phyloP scores from a whole-genome alignment of 495 filamentous ascomycete genomes.

The Daldinia grandis region DNA sequence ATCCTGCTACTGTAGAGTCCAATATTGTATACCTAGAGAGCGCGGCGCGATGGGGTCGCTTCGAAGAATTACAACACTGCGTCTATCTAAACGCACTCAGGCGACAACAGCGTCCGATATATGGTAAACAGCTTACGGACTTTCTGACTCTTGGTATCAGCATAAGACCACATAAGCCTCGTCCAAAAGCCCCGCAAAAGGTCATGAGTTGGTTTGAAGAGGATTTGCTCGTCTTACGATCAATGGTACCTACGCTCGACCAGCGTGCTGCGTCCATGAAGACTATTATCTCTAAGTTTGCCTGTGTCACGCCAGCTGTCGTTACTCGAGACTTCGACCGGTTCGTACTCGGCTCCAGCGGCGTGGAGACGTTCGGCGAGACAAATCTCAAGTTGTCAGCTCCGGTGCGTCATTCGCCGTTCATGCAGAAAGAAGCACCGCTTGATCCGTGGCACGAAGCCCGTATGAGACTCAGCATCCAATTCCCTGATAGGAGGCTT shows the following conservation, averaged over 20 bases:
- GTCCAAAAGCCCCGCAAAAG: conserved; percentile 61
- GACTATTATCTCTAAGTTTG: conserved; percentile 82
- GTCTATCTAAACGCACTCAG: conserved; percentile 83
- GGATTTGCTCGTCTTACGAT: conserved; percentile 70
- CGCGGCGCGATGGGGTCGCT: conserved; percentile 70
- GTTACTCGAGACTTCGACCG: conserved; percentile 79
- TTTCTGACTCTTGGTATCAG: conserved; percentile 70
- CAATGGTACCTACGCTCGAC: conserved; percentile 76
- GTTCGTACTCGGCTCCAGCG: conserved; percentile 66
- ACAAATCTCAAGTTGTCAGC: conserved; percentile 54
- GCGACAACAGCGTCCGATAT: conserved; percentile 81
- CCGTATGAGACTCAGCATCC: conserved; percentile 90
- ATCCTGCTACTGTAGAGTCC: conserved; percentile 68
- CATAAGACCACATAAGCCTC: conserved; percentile 61
- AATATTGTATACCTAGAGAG: conserved; percentile 78
- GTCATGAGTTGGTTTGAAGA: conserved; percentile 78
- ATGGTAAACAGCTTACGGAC: conserved; percentile 77
- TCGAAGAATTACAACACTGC: conserved; percentile 81
- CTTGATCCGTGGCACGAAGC: conserved; percentile 91
- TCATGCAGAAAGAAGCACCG: conserved; percentile 60
- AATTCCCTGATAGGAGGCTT: conserved; percentile 94
- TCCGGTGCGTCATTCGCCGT: conserved; percentile 56
- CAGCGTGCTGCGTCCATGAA: conserved; percentile 75
- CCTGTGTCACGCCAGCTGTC: conserved; percentile 88
- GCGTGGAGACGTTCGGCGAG: conserved; percentile 68